These are phyloP conservation scores for Ceriops zippeliana DNA, from an alignment of 345 rosid species.

Conservation along the genomic window DNA sequence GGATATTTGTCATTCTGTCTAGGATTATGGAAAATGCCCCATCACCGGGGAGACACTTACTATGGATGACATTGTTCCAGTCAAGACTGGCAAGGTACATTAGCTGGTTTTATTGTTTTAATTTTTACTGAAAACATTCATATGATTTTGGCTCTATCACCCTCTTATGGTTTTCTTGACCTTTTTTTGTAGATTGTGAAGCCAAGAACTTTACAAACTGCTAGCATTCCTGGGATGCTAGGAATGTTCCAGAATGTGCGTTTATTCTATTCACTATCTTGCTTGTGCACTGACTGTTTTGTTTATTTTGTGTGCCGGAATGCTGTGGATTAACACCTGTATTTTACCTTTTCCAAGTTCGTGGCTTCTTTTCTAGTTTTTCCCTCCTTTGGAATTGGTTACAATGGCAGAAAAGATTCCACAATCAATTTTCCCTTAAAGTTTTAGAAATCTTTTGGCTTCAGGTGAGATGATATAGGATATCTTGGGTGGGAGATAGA, in stretches of 20 bases:
- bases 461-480: too few relatives aligned
- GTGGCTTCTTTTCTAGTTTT: too few relatives aligned
- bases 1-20: not conserved
- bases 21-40: slow-evolving; percentile 96
- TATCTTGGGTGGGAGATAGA: too few relatives aligned
- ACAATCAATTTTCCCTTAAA: too few relatives aligned
- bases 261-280: not conserved
- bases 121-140: not conserved
- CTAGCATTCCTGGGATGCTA: slow-evolving; percentile 97
- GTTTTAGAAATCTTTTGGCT: too few relatives aligned
- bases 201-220: slow-evolving; percentile 81
- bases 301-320: not conserved
- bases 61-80: slow-evolving; percentile 72
- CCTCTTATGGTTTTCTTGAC: not conserved
- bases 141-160: not conserved
- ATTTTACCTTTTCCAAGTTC: not conserved
- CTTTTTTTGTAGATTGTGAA: slow-evolving; percentile 57
- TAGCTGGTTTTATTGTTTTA: not conserved
- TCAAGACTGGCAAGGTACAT: slow-evolving; percentile 72
- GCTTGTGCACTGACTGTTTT: not conserved
- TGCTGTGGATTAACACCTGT: not conserved
- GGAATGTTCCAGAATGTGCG: slow-evolving; percentile 89
- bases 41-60: slow-evolving; percentile 71
- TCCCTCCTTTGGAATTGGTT: too few relatives aligned
- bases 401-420: too few relatives aligned